A percentile compares a stretch with the other conserved stretches of the same genome.
Evolutionary conservation across 305 asterid genomes (phyloP).

Genomic region (Fraxinus nigra): DNA sequence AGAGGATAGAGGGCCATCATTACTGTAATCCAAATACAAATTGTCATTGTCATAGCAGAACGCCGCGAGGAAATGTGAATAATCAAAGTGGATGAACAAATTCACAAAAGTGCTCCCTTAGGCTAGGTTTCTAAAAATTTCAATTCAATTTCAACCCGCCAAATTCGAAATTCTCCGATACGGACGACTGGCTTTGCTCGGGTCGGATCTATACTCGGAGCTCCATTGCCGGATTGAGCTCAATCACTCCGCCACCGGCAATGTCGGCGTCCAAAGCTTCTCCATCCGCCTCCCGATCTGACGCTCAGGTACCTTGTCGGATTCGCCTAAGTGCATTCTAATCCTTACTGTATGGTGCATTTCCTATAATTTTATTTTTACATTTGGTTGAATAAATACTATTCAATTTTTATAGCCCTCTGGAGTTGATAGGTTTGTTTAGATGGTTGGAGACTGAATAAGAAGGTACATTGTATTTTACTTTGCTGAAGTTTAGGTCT

Average conservation of each 20-base stretch:
- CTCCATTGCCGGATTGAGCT: slow-evolving; percentile 71
- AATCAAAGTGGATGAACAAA: slow-evolving; percentile 15
- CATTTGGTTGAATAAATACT: slow-evolving; percentile 18
- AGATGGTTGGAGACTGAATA: slow-evolving; percentile 19
- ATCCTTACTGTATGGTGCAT: slow-evolving; percentile 15
- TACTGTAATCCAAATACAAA: background rate
- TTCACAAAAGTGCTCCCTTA: slow-evolving; percentile 38
- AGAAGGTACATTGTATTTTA: slow-evolving; percentile 39
- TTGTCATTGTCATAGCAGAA: slow-evolving; percentile 7
- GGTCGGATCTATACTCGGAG: slow-evolving; percentile 44
- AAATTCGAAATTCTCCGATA: slow-evolving; percentile 24
- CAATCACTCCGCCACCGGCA: slow-evolving; percentile 49
- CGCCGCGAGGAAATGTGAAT: slow-evolving; percentile 25
- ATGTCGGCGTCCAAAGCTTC: slow-evolving; percentile 62
- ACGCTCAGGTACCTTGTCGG: slow-evolving; percentile 28
- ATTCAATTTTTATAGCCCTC: background rate
- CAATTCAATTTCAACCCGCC: slow-evolving; percentile 34
- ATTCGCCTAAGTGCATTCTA: slow-evolving; percentile 31
- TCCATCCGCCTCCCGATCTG: slow-evolving; percentile 53
- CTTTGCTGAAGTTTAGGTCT: slow-evolving; percentile 17
- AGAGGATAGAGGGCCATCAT: background rate
- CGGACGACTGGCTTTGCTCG: slow-evolving; percentile 41
- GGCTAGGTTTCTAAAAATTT: slow-evolving; percentile 69
- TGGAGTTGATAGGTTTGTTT: slow-evolving; percentile 3
- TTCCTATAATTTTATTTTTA: background rate